Evolutionary conservation across 805 yeast species (phyloP).

Genomic region (Barnettozyma wickerhamii): DNA sequence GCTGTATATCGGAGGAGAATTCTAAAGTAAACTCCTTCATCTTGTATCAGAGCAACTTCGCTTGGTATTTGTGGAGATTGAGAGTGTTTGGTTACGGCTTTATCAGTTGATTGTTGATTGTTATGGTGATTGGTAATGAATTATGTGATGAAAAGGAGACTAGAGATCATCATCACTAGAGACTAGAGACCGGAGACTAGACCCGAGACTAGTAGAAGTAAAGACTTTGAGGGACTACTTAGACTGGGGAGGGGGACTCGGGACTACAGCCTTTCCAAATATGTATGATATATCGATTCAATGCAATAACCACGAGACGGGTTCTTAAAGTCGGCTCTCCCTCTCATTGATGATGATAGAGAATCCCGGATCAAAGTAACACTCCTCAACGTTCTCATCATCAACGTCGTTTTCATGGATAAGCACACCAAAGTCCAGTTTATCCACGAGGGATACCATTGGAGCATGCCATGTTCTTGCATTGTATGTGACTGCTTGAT

Average conservation of each 20-base stretch:
- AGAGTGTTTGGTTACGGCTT: no score
- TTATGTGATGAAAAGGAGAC: no score
- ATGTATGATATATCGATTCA: no score
- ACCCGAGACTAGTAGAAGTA: no score
- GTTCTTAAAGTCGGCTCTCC: neutral
- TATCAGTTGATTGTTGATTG: no score
- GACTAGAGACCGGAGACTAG: no score
- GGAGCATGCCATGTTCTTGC: constrained; percentile 92
- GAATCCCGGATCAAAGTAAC: constrained; percentile 60
- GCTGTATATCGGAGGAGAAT: constrained; percentile 10
- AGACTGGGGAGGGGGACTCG: no score
- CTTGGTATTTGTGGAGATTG: neutral
- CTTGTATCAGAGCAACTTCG: neutral
- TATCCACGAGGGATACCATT: constrained; percentile 75
- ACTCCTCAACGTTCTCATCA: constrained; percentile 80
- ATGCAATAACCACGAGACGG: no score
- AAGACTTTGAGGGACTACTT: no score
- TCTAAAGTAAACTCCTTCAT: constrained; percentile 13
- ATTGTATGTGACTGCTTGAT: constrained; percentile 88
- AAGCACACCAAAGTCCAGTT: constrained; percentile 81
- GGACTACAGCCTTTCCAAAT: no score
- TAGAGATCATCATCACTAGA: no score
- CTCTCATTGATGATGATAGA: constrained; percentile 22
- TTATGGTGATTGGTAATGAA: no score
- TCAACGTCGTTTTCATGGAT: constrained; percentile 79